Evolutionary conservation across 2,329 filamentous ascomycete species (phyloP), one percentile per base, ranked within the genome.

Genomic region (Curvularia hawaiiensis): DNA sequence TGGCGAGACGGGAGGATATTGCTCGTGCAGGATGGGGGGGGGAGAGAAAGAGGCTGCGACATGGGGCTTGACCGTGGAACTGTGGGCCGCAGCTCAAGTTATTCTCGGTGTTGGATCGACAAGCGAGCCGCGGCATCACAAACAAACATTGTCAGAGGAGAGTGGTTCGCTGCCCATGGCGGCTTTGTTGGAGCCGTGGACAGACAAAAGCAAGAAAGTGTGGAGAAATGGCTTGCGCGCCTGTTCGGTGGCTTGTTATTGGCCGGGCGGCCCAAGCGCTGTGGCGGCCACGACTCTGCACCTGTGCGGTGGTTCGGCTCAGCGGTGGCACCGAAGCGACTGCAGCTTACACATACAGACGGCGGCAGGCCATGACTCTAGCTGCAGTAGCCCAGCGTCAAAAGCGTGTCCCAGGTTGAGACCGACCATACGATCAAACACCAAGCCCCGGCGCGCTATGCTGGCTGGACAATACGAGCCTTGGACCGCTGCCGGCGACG

Each of bases 351-450:
- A 35, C 12, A 35, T 35, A n/a, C 33, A 35, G 12, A 35, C 33
- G 30, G 30, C 33, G 52, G 49, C 43, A 30, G 35, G 20, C 31
- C 56, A 52, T 58, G 52, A 58, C 43, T 50, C 33, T 58, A 50
- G 56, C 47, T 58, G 56, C 56, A 59, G 56, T 59, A 59, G 56
- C 56, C 41, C 43, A 49, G 56, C 56, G 53, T 59, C 56, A 47
- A 49, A 26, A 45, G 41, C 38, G 38, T 44, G 52, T 39, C 26
- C 16, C 22, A 50, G 35, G 20, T 18, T 28, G 35, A 50, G 22
- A 26, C 20, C 47, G 46, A 16, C 22, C 40, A 43, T 5, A 43
- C 22, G 22, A 9, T 38, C n/a, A 24, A 43, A 43, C 40, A 43
- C 40, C 40, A 28, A 28, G 40, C 35, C 35, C 35, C 35, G 16